phyloP scores from a whole-genome alignment of 1,284 basidiomycete genomes.

The Microstroma glucosiphilum region DNA sequence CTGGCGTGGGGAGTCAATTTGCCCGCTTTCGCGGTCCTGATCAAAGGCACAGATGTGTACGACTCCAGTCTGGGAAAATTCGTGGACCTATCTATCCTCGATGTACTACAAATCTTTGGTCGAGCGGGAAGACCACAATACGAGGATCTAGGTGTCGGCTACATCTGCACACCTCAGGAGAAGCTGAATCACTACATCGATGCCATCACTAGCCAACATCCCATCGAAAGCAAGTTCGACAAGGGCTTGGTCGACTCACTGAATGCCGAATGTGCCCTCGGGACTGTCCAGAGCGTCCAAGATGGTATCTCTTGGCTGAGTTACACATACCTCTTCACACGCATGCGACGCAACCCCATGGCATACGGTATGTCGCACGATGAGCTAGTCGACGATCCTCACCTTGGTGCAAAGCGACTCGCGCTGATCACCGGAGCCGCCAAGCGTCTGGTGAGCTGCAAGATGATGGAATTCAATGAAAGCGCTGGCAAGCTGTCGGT shows the following conservation, averaged over 20 bases:
- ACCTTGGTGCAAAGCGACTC: slow-evolving; percentile 67
- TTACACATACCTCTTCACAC: slow-evolving; percentile 93
- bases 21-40: slow-evolving; percentile 91
- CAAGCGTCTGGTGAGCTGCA: slow-evolving; percentile 63
- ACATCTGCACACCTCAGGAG: slow-evolving; percentile 89
- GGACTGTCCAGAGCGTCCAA: slow-evolving; percentile 78
- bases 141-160: slow-evolving; percentile 91
- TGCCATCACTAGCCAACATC: slow-evolving; percentile 77
- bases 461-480: slow-evolving; percentile 77
- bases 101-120: slow-evolving; percentile 93
- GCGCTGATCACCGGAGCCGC: slow-evolving; percentile 70
- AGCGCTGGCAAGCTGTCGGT: slow-evolving; percentile 63
- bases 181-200: slow-evolving; percentile 89
- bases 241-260: slow-evolving; percentile 82
- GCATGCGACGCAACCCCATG: slow-evolving; percentile 88
- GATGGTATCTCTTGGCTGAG: slow-evolving; percentile 94
- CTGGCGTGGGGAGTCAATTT: slow-evolving; percentile 99
- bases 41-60: slow-evolving; percentile 97
- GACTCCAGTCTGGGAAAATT: slow-evolving; percentile 56
- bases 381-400: slow-evolving; percentile 68
- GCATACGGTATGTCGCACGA: slow-evolving; percentile 78
- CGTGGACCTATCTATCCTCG: slow-evolving; percentile 86
- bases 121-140: slow-evolving; percentile 93
- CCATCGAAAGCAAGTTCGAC: slow-evolving; percentile 87
- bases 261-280: slow-evolving; percentile 91